phyloP scores from a whole-genome alignment of 139 green algal genomes.

The Closterium sp. region DNA sequence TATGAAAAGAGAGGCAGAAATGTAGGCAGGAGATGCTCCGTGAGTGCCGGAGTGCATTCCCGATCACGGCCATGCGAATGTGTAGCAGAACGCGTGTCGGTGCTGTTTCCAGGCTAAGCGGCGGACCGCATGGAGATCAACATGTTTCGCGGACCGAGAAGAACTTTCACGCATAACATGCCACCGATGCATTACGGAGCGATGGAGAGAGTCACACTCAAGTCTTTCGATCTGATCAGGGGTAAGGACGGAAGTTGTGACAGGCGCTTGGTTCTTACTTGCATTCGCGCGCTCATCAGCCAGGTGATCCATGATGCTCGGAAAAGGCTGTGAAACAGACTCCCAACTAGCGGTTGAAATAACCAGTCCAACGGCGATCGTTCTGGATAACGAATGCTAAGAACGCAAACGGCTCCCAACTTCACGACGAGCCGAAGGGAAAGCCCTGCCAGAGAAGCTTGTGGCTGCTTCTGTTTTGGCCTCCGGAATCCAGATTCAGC shows the following conservation, averaged over 20 bases:
- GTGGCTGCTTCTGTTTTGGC: too few relatives aligned
- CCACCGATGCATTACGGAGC: background rate
- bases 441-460: background rate
- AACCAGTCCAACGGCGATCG: background rate
- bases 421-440: background rate
- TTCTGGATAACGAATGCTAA: background rate
- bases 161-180: too few relatives aligned
- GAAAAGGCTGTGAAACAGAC: background rate
- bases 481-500: too few relatives aligned
- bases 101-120: too few relatives aligned
- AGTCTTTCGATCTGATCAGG: background rate
- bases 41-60: too few relatives aligned
- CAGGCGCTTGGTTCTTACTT: background rate
- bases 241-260: background rate
- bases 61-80: too few relatives aligned
- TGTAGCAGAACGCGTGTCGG: too few relatives aligned
- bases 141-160: too few relatives aligned
- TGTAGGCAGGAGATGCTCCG: background rate
- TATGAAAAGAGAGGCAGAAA: background rate
- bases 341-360: background rate
- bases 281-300: constrained; percentile 58
- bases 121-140: too few relatives aligned
- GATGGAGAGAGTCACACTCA: background rate
- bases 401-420: background rate
- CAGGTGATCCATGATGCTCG: constrained; percentile 10